Conservation (phyloP, 129 eudicot genomes). For the Helianthus tuberosus region DNA sequence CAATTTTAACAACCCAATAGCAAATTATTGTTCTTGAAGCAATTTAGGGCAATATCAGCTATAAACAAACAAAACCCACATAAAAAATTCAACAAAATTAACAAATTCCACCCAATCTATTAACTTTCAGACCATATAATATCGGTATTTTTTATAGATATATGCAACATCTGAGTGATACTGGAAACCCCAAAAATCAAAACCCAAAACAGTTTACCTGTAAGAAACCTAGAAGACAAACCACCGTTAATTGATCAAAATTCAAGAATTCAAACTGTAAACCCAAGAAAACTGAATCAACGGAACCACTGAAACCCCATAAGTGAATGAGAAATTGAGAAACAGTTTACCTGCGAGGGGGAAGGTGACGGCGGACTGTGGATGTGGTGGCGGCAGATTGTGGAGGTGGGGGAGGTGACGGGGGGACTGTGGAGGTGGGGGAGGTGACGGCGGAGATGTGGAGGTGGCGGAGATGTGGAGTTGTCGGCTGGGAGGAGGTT, state of each 20-base stretch:
- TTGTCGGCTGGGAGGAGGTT: too few species aligned
- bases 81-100: constrained; percentile 15
- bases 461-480: too few species aligned
- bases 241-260: constrained; percentile 7
- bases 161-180: too few species aligned
- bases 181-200: constrained; percentile 1
- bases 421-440: too few species aligned
- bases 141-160: too few species aligned
- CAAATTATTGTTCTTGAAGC: neutral
- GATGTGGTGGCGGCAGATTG: constrained; percentile 20
- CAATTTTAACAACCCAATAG: neutral
- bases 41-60: constrained; percentile 33
- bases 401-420: too few species aligned
- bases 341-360: constrained; percentile 33
- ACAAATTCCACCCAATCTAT: neutral
- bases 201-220: constrained; percentile 30
- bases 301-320: constrained; percentile 20
- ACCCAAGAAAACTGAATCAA: constrained; percentile 30
- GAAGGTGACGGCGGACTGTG: constrained; percentile 6
- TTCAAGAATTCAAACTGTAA: constrained; percentile 1
- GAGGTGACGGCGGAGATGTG: too few species aligned
- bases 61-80: constrained; percentile 22
- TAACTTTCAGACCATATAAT: too few species aligned
- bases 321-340: constrained; percentile 9
- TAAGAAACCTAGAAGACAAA: constrained; percentile 22